Conservation (phyloP, 208 protist species). For the Acanthamoeba divionensis region DNA sequence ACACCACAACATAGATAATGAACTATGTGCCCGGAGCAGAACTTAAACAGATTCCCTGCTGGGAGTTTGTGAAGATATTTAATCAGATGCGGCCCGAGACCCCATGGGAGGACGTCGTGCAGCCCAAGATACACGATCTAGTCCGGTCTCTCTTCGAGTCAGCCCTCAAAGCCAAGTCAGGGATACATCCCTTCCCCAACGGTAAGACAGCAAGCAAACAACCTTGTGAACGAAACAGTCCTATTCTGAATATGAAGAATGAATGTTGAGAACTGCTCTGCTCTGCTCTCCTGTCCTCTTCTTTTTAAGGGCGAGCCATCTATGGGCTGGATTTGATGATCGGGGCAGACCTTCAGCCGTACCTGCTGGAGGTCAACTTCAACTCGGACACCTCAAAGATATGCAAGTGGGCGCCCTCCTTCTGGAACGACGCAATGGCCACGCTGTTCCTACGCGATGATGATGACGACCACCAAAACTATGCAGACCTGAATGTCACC, state of each 20-base stretch:
- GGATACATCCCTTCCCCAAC: conserved; percentile 1
- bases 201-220: too few relatives aligned
- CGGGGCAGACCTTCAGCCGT: not conserved
- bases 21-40: conserved; percentile 9
- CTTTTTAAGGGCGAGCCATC: too few relatives aligned
- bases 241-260: too few relatives aligned
- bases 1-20: conserved; percentile 10
- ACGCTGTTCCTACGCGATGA: conserved; percentile 15
- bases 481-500: too few relatives aligned
- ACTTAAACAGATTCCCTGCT: not conserved
- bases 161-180: not conserved
- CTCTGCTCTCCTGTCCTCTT: too few relatives aligned
- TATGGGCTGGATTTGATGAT: not conserved
- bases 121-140: conserved; percentile 37
- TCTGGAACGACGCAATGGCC: conserved; percentile 15
- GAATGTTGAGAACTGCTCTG: too few relatives aligned
- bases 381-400: conserved; percentile 27
- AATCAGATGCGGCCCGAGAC: not conserved
- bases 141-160: not conserved
- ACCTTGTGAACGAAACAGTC: too few relatives aligned
- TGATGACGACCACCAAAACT: too few relatives aligned
- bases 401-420: conserved; percentile 25
- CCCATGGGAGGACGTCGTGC: conserved; percentile 1
- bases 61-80: not conserved
- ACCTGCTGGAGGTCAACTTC: conserved; percentile 24